Evolutionary conservation across 192 early-diverging fungal species (phyloP).

Genomic region (Podila verticillata): DNA sequence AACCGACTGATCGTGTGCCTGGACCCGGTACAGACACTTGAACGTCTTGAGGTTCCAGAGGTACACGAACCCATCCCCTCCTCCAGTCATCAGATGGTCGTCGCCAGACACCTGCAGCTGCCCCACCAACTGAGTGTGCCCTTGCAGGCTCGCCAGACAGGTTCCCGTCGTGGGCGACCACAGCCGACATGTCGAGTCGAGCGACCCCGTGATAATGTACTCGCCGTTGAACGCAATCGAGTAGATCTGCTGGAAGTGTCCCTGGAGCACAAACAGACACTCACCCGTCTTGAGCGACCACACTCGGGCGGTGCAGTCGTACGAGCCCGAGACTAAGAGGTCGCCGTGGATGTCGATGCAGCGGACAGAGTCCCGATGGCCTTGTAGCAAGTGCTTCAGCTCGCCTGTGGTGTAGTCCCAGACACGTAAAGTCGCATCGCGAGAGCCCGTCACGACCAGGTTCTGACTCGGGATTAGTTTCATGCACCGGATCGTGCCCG

Average conservation of each 20-base stretch:
- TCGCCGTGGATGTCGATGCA: slow-evolving; percentile 90
- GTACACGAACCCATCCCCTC: slow-evolving; percentile 90
- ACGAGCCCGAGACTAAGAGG: slow-evolving; percentile 89
- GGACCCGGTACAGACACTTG: slow-evolving; percentile 70
- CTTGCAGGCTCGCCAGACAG: slow-evolving; percentile 82
- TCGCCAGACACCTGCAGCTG: slow-evolving; percentile 85
- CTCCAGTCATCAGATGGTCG: slow-evolving; percentile 87
- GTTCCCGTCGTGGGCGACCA: slow-evolving; percentile 90
- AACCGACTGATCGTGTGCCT: slow-evolving; percentile 83
- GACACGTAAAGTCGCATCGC: slow-evolving; percentile 92
- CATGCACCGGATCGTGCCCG: slow-evolving; percentile 96
- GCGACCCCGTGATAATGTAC: slow-evolving; percentile 87
- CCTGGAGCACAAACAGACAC: slow-evolving; percentile 77
- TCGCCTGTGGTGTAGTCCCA: slow-evolving; percentile 83
- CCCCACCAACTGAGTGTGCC: slow-evolving; percentile 94
- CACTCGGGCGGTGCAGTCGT: slow-evolving; percentile 91
- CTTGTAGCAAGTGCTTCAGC: slow-evolving; percentile 79
- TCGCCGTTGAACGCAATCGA: slow-evolving; percentile 89
- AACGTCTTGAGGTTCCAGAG: slow-evolving; percentile 85
- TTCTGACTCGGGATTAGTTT: slow-evolving; percentile 63
- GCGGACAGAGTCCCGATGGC: slow-evolving; percentile 90
- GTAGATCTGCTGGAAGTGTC: slow-evolving; percentile 96
- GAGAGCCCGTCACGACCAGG: slow-evolving; percentile 90
- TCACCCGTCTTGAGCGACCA: slow-evolving; percentile 87
- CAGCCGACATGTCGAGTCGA: slow-evolving; percentile 92